Conservation (phyloP, 2,329 filamentous ascomycete genomes). For the Colletotrichum brevisporum region DNA sequence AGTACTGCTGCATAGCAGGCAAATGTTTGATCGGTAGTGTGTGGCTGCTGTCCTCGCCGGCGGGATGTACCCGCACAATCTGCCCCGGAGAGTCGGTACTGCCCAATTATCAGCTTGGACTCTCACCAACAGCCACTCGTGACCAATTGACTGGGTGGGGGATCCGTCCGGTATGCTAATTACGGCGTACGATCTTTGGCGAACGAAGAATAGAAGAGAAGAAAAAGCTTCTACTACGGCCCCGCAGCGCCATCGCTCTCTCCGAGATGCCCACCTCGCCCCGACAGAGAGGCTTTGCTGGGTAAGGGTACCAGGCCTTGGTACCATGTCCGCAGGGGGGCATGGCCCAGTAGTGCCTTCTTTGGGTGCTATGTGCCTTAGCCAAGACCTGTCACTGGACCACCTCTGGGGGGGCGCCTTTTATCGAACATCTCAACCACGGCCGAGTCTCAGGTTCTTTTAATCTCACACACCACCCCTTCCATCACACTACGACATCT, state of each 20-base stretch:
- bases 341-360: conserved; percentile 14
- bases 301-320: conserved; percentile 22
- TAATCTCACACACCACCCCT: conserved; percentile 17
- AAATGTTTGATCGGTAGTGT: no score
- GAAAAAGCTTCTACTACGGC: conserved; percentile 21
- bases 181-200: conserved; percentile 2
- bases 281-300: conserved; percentile 1
- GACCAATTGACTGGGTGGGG: no score
- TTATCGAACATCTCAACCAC: conserved; percentile 34
- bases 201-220: neutral
- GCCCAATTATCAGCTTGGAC: no score
- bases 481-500: neutral
- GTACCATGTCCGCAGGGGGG: conserved; percentile 1
- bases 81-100: no score
- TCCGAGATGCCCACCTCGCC: conserved; percentile 12
- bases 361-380: conserved; percentile 1
- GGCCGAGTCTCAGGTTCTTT: conserved; percentile 9
- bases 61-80: no score
- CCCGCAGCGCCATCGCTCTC: conserved; percentile 30
- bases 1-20: no score
- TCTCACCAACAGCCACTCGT: neutral
- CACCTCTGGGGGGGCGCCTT: conserved; percentile 25
- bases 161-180: conserved; percentile 8
- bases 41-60: no score
- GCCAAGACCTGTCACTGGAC: conserved; percentile 30